Percentiles rank a stretch among this genome's conserved stretches.
phyloP scores from a whole-genome alignment of 2,329 filamentous ascomycete genomes.

The Fusarium siculi region DNA sequence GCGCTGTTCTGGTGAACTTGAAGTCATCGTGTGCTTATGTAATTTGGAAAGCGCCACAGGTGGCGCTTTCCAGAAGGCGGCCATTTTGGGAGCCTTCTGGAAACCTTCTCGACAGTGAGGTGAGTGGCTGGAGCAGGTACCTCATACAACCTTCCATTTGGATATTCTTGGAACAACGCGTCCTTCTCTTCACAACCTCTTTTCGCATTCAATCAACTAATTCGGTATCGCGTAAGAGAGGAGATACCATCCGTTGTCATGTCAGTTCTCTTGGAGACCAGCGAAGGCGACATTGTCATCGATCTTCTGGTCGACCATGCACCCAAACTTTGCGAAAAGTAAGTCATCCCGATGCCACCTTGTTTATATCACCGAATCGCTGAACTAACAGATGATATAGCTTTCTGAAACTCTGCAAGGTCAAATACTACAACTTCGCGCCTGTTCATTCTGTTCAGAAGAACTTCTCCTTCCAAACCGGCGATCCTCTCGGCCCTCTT shows the following conservation, averaged over 20 bases:
- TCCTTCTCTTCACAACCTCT: background rate
- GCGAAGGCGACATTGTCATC: constrained; percentile 91
- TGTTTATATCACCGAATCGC: constrained; percentile 19
- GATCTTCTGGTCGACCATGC: constrained; percentile 90
- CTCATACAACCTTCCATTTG: constrained; percentile 18
- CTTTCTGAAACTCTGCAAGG: constrained; percentile 98
- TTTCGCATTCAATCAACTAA: background rate
- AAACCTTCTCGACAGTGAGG: constrained; percentile 32
- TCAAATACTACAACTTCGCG: constrained; percentile 99
- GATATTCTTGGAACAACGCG: background rate
- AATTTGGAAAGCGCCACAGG: background rate
- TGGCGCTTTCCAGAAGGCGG: background rate
- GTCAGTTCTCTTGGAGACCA: constrained; percentile 95
- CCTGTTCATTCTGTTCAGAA: constrained; percentile 93
- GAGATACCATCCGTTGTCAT: constrained; percentile 57
- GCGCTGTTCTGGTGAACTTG: background rate
- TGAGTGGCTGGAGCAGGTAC: constrained; percentile 22
- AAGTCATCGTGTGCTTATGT: constrained; percentile 13
- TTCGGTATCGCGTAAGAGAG: background rate
- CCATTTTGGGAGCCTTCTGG: too few species aligned
- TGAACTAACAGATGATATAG: constrained; percentile 64
- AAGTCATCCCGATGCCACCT: constrained; percentile 55
- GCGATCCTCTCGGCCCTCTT: constrained; percentile 89
- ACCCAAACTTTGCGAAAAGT: constrained; percentile 96
- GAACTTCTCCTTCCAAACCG: constrained; percentile 95